Evolutionary conservation across 2,329 filamentous ascomycete species (phyloP), one percentile per base, ranked within the genome.

Genomic region (Colletotrichum gigasporum): DNA sequence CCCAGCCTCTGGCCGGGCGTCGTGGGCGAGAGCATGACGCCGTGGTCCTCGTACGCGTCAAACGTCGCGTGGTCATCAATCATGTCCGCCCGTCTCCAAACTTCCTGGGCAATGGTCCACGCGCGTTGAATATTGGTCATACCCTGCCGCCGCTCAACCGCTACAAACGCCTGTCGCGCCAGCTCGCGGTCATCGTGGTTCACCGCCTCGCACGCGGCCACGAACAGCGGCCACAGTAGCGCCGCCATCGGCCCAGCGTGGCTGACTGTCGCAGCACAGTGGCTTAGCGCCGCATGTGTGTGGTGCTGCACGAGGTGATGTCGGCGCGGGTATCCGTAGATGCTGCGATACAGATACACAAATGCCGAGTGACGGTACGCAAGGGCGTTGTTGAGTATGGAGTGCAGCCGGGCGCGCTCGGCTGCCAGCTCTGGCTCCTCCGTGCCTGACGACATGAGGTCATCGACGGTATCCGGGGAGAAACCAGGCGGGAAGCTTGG

Each of bases 91-190:
- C 86, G 78, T 58, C 79, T 79, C 86, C 88, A 90, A 9, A 90
- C 83, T 71, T 89, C 87, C 68, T 85, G 80, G 3, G 88, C 83
- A 34, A 90, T 85, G 11, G 80, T 80, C 85, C 87, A 88, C 3
- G 87, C 84, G 65, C 86, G 80, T 66, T 82, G 82, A 61, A 90
- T 90, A 69, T 90, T 91, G 16, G 82, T 83, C 88, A 90, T 90
- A 18, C 88, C 87, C 72, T 90, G 88, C 16, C 87, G 76, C 55
- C 77, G 80, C 62, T 85, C 83, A 8, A 88, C 79, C 5, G 82
- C 83, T 4, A 74, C 72, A 69, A 90, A 90, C 0, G 85, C 78
- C 57, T 78, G 76, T 24, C 79, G 73, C 4, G 87, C 85, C 16
- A 86, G 74, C 5, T 77, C 78, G 14, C 87, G 77, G 70, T 90